Base-by-base conservation (phyloP, 352 stramenopile genomes). In the Phytophthora tubulina region DNA sequence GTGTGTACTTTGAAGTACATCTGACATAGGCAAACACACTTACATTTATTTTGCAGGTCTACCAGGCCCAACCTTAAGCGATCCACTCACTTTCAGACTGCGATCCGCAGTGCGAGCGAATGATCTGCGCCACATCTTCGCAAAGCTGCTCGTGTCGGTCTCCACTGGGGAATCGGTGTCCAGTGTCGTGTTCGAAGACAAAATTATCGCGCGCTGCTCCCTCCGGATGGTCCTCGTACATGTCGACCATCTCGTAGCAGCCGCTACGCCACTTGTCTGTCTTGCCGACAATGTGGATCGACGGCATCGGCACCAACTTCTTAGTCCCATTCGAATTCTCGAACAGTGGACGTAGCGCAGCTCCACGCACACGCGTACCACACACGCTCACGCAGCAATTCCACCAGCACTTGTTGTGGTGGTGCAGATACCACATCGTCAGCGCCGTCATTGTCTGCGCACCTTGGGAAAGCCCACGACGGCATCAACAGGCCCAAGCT, bases 381-480 rank as follows among this genome's bases (percentile, higher is more conserved):
- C 78, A 79, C 0, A 89, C 75, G 53, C 76, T 84, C 31, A 92
- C 72, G 36, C 73, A 80, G 57, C 88, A 75, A 21, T 81, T 87
- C 81, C 85, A 92, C 64, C 70, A 79, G 8, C 55, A 53, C 42
- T 52, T 63, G 15, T 76, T 76, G 36, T 70, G 53, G 30, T 80
- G 49, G 4, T 79, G 68, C 27, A 80, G 42, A 35, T 78, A 84
- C 63, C 77, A 78, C 81, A 85, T 83, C 15, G 78, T 70, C n/a
- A 89, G 56, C 35, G 76, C 63, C 6, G 80, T 84, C 56, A 81
- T 73, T 15, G 88, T 69, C 46, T 86, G 74, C 8, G 71, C 82
- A 6, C 87, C 85, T 39, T 95, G 87, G 0, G 85, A 95, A 95
- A 95, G 6, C 82, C 83, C 15, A 92, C 27, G 14, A 88, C 72